phyloP scores from a whole-genome alignment of 2,329 filamentous ascomycete genomes.

The Pseudohalonectria lignicola region DNA sequence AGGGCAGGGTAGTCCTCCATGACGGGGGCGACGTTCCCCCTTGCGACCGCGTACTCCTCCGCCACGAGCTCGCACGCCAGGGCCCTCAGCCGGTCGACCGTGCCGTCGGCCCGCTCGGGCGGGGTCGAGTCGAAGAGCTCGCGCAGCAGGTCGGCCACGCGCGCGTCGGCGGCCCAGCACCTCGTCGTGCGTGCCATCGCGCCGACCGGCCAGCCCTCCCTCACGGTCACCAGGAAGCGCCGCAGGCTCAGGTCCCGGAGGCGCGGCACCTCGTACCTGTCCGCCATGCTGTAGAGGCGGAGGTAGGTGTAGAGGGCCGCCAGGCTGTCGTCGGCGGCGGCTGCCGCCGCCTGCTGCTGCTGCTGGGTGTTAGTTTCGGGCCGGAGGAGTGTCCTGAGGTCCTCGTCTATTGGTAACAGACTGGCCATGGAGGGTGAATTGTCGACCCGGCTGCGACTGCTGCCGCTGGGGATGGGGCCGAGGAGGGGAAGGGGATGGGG shows the following conservation, averaged over 20 bases:
- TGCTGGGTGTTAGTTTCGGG: no score
- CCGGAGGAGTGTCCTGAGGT: no score
- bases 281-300: slow-evolving; percentile 21
- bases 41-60: background rate
- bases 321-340: no score
- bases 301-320: slow-evolving; percentile 10
- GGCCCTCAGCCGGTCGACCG: background rate
- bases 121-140: slow-evolving; percentile 1
- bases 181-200: background rate
- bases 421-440: no score
- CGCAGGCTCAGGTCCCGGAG: background rate
- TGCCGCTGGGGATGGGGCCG: no score
- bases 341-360: no score
- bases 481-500: no score
- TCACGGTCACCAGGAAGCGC: background rate
- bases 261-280: slow-evolving; percentile 21
- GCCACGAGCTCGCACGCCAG: slow-evolving; percentile 1
- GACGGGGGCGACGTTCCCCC: background rate
- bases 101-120: background rate
- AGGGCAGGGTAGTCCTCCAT: background rate
- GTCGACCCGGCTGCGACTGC: no score
- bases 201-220: background rate
- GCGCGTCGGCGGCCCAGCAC: background rate
- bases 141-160: background rate
- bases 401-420: no score